phyloP scores from a whole-genome alignment of 2,329 filamentous ascomycete genomes.

The Pseudovirgaria hyperparasitica region DNA sequence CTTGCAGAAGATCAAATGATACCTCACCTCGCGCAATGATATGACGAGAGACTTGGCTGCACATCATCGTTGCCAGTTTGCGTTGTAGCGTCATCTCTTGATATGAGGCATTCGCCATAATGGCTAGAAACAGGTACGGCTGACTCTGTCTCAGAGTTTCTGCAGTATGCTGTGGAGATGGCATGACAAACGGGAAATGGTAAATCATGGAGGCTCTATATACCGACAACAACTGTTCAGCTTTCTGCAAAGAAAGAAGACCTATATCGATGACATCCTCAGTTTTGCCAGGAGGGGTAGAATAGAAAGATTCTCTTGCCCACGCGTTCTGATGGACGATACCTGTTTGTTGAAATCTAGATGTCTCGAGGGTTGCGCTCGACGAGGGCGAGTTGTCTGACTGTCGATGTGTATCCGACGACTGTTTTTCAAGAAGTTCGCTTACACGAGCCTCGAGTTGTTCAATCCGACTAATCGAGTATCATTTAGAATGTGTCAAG shows the following conservation, averaged over 20 bases:
- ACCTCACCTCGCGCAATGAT: slow-evolving; percentile 17
- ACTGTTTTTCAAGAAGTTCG: slow-evolving; percentile 13
- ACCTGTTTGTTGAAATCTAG: neutral
- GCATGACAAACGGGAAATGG: slow-evolving; percentile 25
- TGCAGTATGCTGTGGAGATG: slow-evolving; percentile 13
- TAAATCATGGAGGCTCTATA: slow-evolving; percentile 24
- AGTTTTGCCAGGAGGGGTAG: slow-evolving; percentile 4
- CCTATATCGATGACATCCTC: slow-evolving; percentile 18
- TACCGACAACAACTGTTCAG: slow-evolving; percentile 15
- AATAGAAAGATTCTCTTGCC: slow-evolving; percentile 4
- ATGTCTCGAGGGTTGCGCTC: slow-evolving; percentile 8
- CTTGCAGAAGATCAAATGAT: slow-evolving; percentile 16
- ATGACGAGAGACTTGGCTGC: slow-evolving; percentile 16
- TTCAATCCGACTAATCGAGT: slow-evolving; percentile 18
- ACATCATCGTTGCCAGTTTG: slow-evolving; percentile 18
- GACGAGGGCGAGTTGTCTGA: slow-evolving; percentile 2
- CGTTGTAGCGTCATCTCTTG: slow-evolving; percentile 21
- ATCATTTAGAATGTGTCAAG: slow-evolving; percentile 2
- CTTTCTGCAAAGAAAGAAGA: slow-evolving; percentile 14
- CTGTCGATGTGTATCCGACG: neutral
- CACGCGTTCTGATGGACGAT: slow-evolving; percentile 11
- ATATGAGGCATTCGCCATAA: slow-evolving; percentile 17
- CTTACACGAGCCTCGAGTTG: slow-evolving; percentile 23
- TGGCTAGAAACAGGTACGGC: slow-evolving; percentile 16
- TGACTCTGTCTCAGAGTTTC: slow-evolving; percentile 15